These are phyloP conservation scores for Lactifluus pinguis DNA, from an alignment of 768 basidiomycete species.

Conservation along the genomic window DNA sequence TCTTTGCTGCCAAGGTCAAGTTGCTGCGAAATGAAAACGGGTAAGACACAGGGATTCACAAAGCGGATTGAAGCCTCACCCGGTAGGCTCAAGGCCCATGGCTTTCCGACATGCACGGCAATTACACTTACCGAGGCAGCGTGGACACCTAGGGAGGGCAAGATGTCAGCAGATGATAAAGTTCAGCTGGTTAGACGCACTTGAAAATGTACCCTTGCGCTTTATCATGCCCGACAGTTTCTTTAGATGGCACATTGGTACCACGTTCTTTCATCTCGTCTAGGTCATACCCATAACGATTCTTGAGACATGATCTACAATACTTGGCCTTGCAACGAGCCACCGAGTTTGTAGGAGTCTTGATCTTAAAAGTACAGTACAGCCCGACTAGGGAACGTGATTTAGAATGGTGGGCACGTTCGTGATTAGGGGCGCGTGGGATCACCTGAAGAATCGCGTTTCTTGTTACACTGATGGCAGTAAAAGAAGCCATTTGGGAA, in stretches of 20 bases:
- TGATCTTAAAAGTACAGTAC: slow-evolving; percentile 31
- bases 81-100: slow-evolving; percentile 49
- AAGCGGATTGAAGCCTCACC: slow-evolving; percentile 34
- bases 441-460: slow-evolving; percentile 45
- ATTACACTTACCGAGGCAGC: slow-evolving; percentile 58
- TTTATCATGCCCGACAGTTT: slow-evolving; percentile 25
- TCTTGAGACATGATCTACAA: slow-evolving; percentile 58
- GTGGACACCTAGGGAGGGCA: slow-evolving; percentile 46
- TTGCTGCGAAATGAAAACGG: slow-evolving; percentile 25
- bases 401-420: background rate
- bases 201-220: slow-evolving; percentile 40
- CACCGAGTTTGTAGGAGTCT: slow-evolving; percentile 22
- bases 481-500: slow-evolving; percentile 37
- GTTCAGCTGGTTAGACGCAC: slow-evolving; percentile 27
- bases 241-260: slow-evolving; percentile 8
- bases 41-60: background rate
- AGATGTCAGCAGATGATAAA: slow-evolving; percentile 13
- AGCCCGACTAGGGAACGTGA: slow-evolving; percentile 24
- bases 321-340: slow-evolving; percentile 49
- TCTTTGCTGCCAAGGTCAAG: slow-evolving; percentile 30
- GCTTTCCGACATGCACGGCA: slow-evolving; percentile 58
- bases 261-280: slow-evolving; percentile 30
- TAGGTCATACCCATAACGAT: slow-evolving; percentile 51
- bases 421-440: background rate
- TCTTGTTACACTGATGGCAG: slow-evolving; percentile 68